A percentile compares a stretch with the other conserved stretches of the same genome.
Evolutionary conservation across 2,329 filamentous ascomycete species (phyloP).

Genomic region (Epichloe sp.): DNA sequence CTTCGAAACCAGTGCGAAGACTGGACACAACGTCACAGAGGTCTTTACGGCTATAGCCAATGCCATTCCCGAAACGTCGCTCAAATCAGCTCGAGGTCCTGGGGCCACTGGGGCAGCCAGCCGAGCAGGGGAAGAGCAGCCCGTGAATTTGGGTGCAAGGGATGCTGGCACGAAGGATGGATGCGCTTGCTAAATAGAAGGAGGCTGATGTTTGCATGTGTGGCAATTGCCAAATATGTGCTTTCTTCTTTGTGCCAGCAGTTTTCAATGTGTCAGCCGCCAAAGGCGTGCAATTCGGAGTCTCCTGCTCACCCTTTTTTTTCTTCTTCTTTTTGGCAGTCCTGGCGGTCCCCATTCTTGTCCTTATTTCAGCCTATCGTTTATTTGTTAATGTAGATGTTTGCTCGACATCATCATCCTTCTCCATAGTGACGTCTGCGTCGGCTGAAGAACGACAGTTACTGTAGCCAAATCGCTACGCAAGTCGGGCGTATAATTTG

Average conservation of each 20-base stretch:
- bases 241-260: conserved; percentile 4
- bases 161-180: conserved; percentile 74
- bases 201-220: conserved; percentile 1
- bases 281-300: conserved; percentile 10
- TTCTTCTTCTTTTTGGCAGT: conserved; percentile 1
- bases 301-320: not conserved
- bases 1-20: conserved; percentile 97
- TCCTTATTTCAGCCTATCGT: not conserved
- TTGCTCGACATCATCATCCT: not conserved
- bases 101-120: conserved; percentile 49
- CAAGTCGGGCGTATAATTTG: no score
- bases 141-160: conserved; percentile 70
- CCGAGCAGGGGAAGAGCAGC: conserved; percentile 51
- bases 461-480: no score
- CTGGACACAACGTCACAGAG: conserved; percentile 82
- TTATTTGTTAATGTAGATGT: conserved; percentile 3
- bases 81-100: conserved; percentile 75
- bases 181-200: conserved; percentile 61
- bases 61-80: conserved; percentile 88
- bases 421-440: no score
- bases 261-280: conserved; percentile 8
- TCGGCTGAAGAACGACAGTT: no score
- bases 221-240: not conserved
- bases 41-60: conserved; percentile 98
- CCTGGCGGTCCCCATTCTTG: not conserved